phyloP scores from a whole-genome alignment of 1,284 basidiomycete genomes.

The Mycena citricolor region DNA sequence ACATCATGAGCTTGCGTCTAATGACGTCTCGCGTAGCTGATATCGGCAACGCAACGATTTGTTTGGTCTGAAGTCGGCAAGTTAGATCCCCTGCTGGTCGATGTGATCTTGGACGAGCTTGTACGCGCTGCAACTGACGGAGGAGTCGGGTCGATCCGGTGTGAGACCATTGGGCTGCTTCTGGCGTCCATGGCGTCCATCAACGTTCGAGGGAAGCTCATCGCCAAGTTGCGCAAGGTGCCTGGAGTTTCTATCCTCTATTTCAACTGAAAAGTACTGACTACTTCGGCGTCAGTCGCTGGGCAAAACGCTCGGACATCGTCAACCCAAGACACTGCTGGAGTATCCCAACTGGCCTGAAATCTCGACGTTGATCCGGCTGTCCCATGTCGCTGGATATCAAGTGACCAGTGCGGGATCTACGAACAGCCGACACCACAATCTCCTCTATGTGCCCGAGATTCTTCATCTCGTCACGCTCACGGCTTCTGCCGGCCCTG shows the following conservation, averaged over 20 bases:
- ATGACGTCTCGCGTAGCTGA: slow-evolving; percentile 53
- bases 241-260: slow-evolving; percentile 23
- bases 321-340: slow-evolving; percentile 51
- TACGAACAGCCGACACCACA: slow-evolving; percentile 51
- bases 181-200: slow-evolving; percentile 76
- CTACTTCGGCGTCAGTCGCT: no score
- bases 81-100: slow-evolving; percentile 64
- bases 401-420: no score
- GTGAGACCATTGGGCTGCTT: slow-evolving; percentile 75
- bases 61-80: slow-evolving; percentile 77
- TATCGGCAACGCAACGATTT: slow-evolving; percentile 64
- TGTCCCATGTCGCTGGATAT: slow-evolving; percentile 72
- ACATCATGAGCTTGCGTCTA: neutral
- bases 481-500: slow-evolving; percentile 71
- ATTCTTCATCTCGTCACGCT: slow-evolving; percentile 77
- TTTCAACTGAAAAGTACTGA: no score
- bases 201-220: slow-evolving; percentile 73
- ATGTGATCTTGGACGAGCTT: slow-evolving; percentile 76
- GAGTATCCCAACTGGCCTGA: slow-evolving; percentile 83
- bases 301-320: slow-evolving; percentile 63
- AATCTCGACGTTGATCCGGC: slow-evolving; percentile 75
- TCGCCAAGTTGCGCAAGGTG: slow-evolving; percentile 78
- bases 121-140: slow-evolving; percentile 79
- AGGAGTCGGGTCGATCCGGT: slow-evolving; percentile 72
- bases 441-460: slow-evolving; percentile 82